phyloP scores from a whole-genome alignment of 2,329 filamentous ascomycete genomes.

The Pseudogymnoascus sp. region DNA sequence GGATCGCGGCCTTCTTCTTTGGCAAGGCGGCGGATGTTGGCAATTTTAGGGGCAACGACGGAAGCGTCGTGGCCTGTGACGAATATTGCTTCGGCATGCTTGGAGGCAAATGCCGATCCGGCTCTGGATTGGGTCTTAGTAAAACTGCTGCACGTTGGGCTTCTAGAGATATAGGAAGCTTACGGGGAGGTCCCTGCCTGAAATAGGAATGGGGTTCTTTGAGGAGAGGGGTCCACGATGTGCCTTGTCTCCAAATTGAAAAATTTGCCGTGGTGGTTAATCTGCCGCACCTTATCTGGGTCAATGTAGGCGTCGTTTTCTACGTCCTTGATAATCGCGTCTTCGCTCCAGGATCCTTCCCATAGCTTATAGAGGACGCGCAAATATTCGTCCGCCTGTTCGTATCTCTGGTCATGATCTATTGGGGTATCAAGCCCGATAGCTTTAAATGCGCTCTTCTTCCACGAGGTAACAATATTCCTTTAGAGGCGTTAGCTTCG shows the following conservation, averaged over 20 bases:
- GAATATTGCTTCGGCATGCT: conserved; percentile 66
- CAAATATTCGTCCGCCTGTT: conserved; percentile 56
- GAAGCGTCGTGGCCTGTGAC: conserved; percentile 55
- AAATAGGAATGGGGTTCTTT: conserved; percentile 61
- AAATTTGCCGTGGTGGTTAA: conserved; percentile 58
- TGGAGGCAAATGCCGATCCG: conserved; percentile 59
- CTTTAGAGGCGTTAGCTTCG: conserved; percentile 48
- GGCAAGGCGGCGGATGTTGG: conserved; percentile 53
- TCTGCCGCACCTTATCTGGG: conserved; percentile 50
- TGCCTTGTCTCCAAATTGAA: conserved; percentile 57
- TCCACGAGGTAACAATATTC: conserved; percentile 61
- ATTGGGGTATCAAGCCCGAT: conserved; percentile 51
- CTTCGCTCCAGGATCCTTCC: conserved; percentile 61
- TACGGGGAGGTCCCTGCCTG: conserved; percentile 64
- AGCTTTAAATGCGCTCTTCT: conserved; percentile 56
- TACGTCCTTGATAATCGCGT: conserved; percentile 55
- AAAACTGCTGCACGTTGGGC: conserved; percentile 51
- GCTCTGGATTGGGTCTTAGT: conserved; percentile 37
- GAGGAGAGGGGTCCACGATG: conserved; percentile 57
- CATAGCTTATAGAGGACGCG: conserved; percentile 60
- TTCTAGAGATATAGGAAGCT: conserved; percentile 44
- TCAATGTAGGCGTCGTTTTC: conserved; percentile 51
- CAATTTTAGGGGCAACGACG: conserved; percentile 52
- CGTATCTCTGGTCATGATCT: conserved; percentile 59
- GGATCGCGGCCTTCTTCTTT: conserved; percentile 49